A percentile compares a stretch with the other conserved stretches of the same genome.
phyloP scores from a whole-genome alignment of 2,329 filamentous ascomycete genomes.

The Dothideomycetes sp. region DNA sequence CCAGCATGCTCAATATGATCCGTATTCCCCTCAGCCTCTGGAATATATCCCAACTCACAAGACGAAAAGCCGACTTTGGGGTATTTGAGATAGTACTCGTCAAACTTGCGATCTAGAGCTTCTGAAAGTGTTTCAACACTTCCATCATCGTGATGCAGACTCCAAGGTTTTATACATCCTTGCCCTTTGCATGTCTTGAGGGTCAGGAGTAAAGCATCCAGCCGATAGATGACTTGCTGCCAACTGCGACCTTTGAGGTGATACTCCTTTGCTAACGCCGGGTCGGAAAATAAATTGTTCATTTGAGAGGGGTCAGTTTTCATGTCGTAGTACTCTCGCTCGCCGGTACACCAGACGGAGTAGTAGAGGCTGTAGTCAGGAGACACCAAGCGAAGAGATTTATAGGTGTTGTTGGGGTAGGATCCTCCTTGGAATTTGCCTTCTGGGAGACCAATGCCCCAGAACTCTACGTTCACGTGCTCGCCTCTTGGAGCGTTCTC shows the following conservation, averaged over 20 bases:
- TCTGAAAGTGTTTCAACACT: slow-evolving; percentile 20
- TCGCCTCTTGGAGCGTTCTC: slow-evolving; percentile 34
- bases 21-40: slow-evolving; percentile 6
- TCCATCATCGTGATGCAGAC: slow-evolving; percentile 21
- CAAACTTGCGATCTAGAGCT: slow-evolving; percentile 21
- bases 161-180: slow-evolving; percentile 25
- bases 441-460: slow-evolving; percentile 30
- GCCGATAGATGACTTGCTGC: slow-evolving; percentile 15
- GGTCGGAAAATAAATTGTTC: slow-evolving; percentile 13
- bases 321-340: slow-evolving; percentile 55
- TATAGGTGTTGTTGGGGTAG: slow-evolving; percentile 24
- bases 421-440: slow-evolving; percentile 18
- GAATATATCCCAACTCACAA: slow-evolving; percentile 13
- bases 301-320: slow-evolving; percentile 15
- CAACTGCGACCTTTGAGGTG: neutral
- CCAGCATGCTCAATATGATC: neutral
- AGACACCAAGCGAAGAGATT: slow-evolving; percentile 22
- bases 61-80: slow-evolving; percentile 36
- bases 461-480: slow-evolving; percentile 34
- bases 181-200: slow-evolving; percentile 26
- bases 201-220: slow-evolving; percentile 26
- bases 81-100: slow-evolving; percentile 24
- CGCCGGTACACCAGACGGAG: slow-evolving; percentile 59
- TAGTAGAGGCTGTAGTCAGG: slow-evolving; percentile 52
- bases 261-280: neutral